Base-by-base conservation (phyloP, 306 rosid genomes). In the Sicyos edulis region DNA sequence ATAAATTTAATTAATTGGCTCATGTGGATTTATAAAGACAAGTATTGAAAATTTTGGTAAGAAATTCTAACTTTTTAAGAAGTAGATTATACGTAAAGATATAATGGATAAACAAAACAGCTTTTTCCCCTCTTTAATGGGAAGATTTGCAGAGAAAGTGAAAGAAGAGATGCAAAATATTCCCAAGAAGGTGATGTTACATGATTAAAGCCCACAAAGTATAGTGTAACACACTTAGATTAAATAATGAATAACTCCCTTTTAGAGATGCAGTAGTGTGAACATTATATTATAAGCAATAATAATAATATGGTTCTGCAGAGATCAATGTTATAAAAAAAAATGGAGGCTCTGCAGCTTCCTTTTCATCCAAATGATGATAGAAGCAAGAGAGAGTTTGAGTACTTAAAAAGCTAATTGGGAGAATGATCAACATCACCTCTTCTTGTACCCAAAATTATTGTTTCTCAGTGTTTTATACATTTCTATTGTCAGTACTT, bases 301-400 rank as follows among this genome's bases (percentile, higher is more conserved):
- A 37, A 37, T 34, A 34, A 34, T 34, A 34, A 29, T 34, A 34
- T 40, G 52, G 40, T 63, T 63, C 16, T 64, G 70, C 26, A n/a
- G 5, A 34, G 40, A 37, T 14, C 47, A 61, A 1, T 64, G 29
- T 40, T 60, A 34, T 64, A 64, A 64, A 64, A 17, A 37, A 26
- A 26, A n/a, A n/a, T 64, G 70, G 24, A 64, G 53, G n/a, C n/a
- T n/a, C 29, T 40, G 29, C 13, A 40, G 24, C 52, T 64, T 40
- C 51, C 54, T 66, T 66, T 66, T 66, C 71, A 42, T 44, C 44
- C 32, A 66, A 66, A 66, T 66, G 54, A 66, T 64, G 24, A 64
- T 64, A 14, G 19, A n/a, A 63, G 15, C 15, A 37, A 13, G 40
- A n/a, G 16, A 64, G 4, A 26, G 32, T 26, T 20, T 44, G 4